These are phyloP conservation scores for Vigna radiata DNA, from an alignment of 306 rosid species.

Conservation along the genomic window DNA sequence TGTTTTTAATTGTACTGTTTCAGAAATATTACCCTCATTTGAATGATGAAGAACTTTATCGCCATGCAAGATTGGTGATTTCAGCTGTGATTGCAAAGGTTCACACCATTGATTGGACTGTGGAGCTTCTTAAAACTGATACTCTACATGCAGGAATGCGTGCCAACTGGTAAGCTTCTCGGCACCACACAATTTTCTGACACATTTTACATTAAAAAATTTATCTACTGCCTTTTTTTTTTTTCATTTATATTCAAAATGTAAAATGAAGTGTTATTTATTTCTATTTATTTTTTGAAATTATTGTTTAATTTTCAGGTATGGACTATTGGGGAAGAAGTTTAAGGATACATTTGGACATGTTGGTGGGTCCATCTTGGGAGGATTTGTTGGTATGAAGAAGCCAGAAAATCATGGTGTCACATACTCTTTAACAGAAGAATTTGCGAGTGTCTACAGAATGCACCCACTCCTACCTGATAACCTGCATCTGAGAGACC, in stretches of 20 bases:
- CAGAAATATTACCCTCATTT: slow-evolving; percentile 47
- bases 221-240: too few species aligned
- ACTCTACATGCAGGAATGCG: slow-evolving; percentile 76
- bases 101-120: slow-evolving; percentile 91
- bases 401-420: slow-evolving; percentile 80
- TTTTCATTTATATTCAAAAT: too few species aligned
- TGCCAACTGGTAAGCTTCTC: slow-evolving; percentile 63
- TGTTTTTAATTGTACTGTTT: background rate
- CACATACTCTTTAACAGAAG: slow-evolving; percentile 81
- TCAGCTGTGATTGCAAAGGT: slow-evolving; percentile 83
- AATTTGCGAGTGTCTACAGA: slow-evolving; percentile 77
- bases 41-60: slow-evolving; percentile 60
- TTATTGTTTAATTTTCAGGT: slow-evolving; percentile 49
- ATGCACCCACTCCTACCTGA: slow-evolving; percentile 82
- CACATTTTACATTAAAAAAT: too few species aligned
- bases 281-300: too few species aligned
- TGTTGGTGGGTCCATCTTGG: slow-evolving; percentile 61
- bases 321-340: slow-evolving; percentile 79
- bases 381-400: slow-evolving; percentile 75
- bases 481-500: slow-evolving; percentile 47
- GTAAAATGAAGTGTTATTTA: too few species aligned
- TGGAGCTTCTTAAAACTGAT: slow-evolving; percentile 73
- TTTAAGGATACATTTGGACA: slow-evolving; percentile 73
- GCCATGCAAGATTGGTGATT: slow-evolving; percentile 74
- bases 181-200: too few species aligned